Conservation (phyloP, 2,329 filamentous ascomycete species). For the Sarocladiaceae sp. region DNA sequence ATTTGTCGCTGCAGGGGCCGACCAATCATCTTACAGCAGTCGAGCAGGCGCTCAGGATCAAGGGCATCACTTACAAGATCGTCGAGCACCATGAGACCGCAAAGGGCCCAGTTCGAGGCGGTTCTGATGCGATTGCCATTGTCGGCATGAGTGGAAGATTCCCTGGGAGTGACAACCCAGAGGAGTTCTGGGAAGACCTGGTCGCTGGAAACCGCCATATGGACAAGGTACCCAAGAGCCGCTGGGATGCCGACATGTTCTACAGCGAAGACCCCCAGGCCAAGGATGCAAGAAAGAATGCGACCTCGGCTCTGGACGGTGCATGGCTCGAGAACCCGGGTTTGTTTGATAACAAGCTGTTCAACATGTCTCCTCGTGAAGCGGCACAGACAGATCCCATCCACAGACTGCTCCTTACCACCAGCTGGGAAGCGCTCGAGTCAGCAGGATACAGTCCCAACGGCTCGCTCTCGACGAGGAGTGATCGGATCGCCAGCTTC, state of each 20-base stretch:
- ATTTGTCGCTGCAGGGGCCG: no score
- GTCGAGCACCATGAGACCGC: no score
- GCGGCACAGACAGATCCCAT: conserved; percentile 32
- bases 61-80: no score
- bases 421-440: conserved; percentile 33
- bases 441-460: conserved; percentile 17
- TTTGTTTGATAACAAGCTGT: conserved; percentile 34
- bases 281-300: conserved; percentile 8
- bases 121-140: conserved; percentile 23
- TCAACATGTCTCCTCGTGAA: conserved; percentile 31
- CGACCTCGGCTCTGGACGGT: conserved; percentile 11
- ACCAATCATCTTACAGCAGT: no score
- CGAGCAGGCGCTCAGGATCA: no score
- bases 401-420: conserved; percentile 30
- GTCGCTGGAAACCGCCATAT: conserved; percentile 10
- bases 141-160: conserved; percentile 34
- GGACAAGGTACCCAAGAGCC: background rate
- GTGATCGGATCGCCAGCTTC: conserved; percentile 28
- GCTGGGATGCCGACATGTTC: background rate
- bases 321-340: conserved; percentile 18
- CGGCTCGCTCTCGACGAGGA: background rate
- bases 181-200: conserved; percentile 26
- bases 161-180: conserved; percentile 23
- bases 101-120: no score
- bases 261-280: background rate